These are phyloP conservation scores for Penicillium pulvis DNA, from an alignment of 495 filamentous ascomycete species.

Conservation along the genomic window DNA sequence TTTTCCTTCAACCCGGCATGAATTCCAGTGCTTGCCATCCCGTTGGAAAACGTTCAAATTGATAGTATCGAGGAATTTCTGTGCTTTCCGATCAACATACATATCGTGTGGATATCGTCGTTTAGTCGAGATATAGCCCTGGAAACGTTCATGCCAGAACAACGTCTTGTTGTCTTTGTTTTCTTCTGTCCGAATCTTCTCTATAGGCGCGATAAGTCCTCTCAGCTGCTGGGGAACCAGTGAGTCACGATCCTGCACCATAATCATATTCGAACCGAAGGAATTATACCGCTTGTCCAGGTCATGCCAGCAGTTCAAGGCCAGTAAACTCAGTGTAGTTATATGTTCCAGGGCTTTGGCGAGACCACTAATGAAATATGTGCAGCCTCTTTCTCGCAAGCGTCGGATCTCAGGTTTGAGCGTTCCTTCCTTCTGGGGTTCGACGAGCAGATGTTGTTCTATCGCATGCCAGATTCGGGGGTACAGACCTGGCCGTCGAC, in stretches of 20 bases:
- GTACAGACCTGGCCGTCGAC: conserved; percentile 30
- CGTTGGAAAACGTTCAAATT: conserved; percentile 20
- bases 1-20: neutral
- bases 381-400: conserved; percentile 26
- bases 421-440: conserved; percentile 7
- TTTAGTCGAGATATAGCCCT: conserved; percentile 20
- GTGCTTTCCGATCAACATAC: conserved; percentile 20
- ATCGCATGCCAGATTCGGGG: conserved; percentile 33
- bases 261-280: conserved; percentile 10
- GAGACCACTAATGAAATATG: conserved; percentile 28
- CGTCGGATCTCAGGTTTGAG: conserved; percentile 11
- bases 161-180: conserved; percentile 7
- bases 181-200: conserved; percentile 4
- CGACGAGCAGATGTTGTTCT: conserved; percentile 31
- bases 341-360: conserved; percentile 27
- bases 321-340: conserved; percentile 31
- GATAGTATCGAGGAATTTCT: conserved; percentile 12
- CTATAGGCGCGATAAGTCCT: neutral
- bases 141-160: conserved; percentile 25
- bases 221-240: conserved; percentile 16
- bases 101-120: conserved; percentile 30
- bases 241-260: conserved; percentile 13
- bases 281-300: conserved; percentile 18
- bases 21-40: neutral
- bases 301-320: conserved; percentile 33